These are phyloP conservation scores for Phellopilus nigrolimitatus DNA, from an alignment of 1,284 basidiomycete species.

Conservation along the genomic window DNA sequence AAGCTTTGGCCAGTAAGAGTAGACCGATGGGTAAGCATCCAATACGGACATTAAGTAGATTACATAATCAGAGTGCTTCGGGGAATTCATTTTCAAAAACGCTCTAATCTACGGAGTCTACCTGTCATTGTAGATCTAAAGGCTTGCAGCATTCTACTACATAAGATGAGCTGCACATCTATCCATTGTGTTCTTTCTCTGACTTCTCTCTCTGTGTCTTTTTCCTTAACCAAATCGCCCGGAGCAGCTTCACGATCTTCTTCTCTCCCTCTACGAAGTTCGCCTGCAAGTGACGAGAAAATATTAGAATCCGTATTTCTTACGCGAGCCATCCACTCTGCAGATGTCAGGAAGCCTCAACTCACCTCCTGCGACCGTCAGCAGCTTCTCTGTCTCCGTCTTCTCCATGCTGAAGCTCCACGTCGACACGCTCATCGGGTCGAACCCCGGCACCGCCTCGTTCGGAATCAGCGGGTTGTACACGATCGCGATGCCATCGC, in stretches of 20 bases:
- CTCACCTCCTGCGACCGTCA: conserved; percentile 33
- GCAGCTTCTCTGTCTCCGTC: conserved; percentile 34
- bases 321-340: neutral
- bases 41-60: neutral
- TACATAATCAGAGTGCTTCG: no score
- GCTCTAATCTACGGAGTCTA: neutral
- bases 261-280: conserved; percentile 35
- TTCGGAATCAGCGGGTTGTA: conserved; percentile 35
- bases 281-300: conserved; percentile 21
- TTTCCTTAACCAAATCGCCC: conserved; percentile 38
- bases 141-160: no score
- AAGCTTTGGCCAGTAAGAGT: conserved; percentile 1
- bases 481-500: conserved; percentile 39
- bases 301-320: neutral
- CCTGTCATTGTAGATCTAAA: no score
- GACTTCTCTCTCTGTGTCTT: conserved; percentile 24
- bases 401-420: conserved; percentile 35
- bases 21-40: conserved; percentile 1
- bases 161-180: neutral
- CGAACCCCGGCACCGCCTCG: conserved; percentile 31
- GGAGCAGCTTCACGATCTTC: conserved; percentile 34
- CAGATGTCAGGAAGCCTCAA: neutral
- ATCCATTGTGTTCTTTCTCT: conserved; percentile 3
- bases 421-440: conserved; percentile 36
- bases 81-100: no score